Percentiles rank a stretch among this genome's conserved stretches.
Conservation (phyloP, 164 flowering plant species). For the Piper longum region DNA sequence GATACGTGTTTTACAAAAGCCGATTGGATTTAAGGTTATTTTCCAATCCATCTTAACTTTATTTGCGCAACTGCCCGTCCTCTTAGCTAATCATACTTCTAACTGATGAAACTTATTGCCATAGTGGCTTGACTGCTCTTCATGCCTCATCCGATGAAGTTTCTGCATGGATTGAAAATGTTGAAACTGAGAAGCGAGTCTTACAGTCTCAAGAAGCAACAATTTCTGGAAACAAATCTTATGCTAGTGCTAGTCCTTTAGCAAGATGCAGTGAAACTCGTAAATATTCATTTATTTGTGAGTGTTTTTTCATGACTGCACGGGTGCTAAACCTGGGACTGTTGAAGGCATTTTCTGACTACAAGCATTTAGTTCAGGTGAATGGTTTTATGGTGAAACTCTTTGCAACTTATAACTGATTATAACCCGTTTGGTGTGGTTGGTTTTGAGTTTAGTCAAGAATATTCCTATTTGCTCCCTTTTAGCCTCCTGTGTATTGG, state of each 20-base stretch:
- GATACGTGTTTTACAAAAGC: constrained; percentile 46
- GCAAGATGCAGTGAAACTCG: constrained; percentile 24
- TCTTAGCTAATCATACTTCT: constrained; percentile 5
- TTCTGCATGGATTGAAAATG: constrained; percentile 44
- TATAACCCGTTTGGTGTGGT: too few relatives aligned
- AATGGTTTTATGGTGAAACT: not conserved
- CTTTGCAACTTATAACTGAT: too few relatives aligned
- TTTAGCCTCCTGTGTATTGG: too few relatives aligned
- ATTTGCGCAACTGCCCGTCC: not conserved
- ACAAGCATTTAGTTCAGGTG: constrained; percentile 91
- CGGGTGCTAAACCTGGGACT: constrained; percentile 91
- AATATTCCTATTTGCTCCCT: too few relatives aligned
- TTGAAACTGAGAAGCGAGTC: constrained; percentile 41
- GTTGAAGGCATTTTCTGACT: constrained; percentile 86
- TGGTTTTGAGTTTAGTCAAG: too few relatives aligned
- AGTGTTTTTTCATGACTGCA: constrained; percentile 98
- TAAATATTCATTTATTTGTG: constrained; percentile 74
- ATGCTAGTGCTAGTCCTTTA: constrained; percentile 22
- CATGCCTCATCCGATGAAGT: constrained; percentile 97
- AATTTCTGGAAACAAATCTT: constrained; percentile 38
- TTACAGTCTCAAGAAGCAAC: constrained; percentile 64
- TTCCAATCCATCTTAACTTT: not conserved
- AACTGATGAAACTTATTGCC: constrained; percentile 8
- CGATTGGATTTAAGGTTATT: constrained; percentile 60
- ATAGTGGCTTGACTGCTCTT: constrained; percentile 79